Evolutionary conservation across 768 basidiomycete genomes (phyloP).

Genomic region (Rhodotorula taiwanensis): DNA sequence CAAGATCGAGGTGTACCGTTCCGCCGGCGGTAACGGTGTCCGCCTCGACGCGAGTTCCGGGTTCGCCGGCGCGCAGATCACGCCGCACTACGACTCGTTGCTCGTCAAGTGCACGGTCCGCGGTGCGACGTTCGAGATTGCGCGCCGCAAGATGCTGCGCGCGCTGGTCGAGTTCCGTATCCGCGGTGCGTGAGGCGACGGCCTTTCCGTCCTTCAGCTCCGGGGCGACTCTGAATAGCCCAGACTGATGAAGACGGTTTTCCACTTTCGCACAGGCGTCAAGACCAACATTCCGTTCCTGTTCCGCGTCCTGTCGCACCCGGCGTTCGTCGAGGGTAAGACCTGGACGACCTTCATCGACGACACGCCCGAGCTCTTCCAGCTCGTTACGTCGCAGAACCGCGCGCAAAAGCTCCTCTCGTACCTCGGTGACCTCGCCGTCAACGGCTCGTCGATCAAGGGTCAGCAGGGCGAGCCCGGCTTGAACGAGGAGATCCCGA

Average conservation of each 20-base stretch:
- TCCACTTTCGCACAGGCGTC: constrained; percentile 10
- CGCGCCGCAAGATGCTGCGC: constrained; percentile 96
- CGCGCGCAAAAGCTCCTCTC: constrained; percentile 94
- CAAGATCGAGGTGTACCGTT: constrained; percentile 98
- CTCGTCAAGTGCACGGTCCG: constrained; percentile 93
- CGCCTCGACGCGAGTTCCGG: constrained; percentile 94
- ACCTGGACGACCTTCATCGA: constrained; percentile 99
- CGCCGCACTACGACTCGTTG: constrained; percentile 98
- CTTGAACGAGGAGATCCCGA: constrained; percentile 74
- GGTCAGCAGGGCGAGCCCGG: constrained; percentile 94
- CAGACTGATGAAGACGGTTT: background rate
- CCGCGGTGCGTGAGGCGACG: constrained; percentile 56
- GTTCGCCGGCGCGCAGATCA: constrained; percentile 98
- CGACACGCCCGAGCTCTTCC: constrained; percentile 98
- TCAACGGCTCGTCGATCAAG: constrained; percentile 97
- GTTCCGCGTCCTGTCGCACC: constrained; percentile 93
- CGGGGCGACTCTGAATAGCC: background rate
- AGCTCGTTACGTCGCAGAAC: constrained; percentile 93
- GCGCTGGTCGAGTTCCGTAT: constrained; percentile 99
- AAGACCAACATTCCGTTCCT: constrained; percentile 99
- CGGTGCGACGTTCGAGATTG: constrained; percentile 97
- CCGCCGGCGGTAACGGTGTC: constrained; percentile 96
- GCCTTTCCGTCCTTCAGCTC: no score
- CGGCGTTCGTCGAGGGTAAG: constrained; percentile 89
- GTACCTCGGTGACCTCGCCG: constrained; percentile 93